Evolutionary conservation across 306 rosid species (phyloP).

Genomic region (Potentilla sterilis): DNA sequence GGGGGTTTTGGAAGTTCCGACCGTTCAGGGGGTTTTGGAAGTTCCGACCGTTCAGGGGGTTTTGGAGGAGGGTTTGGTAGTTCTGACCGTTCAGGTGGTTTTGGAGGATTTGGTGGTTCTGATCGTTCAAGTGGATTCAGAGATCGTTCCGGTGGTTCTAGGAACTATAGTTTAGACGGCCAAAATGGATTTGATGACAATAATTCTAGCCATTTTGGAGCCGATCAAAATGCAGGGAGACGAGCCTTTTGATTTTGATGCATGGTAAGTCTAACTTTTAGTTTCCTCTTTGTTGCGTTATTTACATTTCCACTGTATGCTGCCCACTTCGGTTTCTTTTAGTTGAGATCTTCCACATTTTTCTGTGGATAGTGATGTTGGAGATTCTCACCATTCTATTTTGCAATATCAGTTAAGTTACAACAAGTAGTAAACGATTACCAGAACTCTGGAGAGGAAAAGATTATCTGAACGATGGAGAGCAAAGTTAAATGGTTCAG

Average conservation of each 20-base stretch:
- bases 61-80: conserved; percentile 14
- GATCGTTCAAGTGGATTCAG: conserved; percentile 13
- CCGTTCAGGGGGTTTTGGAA: neutral
- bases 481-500: neutral
- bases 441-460: neutral
- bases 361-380: neutral
- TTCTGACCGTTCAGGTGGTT: conserved; percentile 5
- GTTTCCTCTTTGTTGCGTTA: neutral
- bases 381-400: neutral
- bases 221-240: conserved; percentile 9
- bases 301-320: neutral
- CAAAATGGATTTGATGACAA: conserved; percentile 2
- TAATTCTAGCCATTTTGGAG: conserved; percentile 17
- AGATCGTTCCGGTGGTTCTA: conserved; percentile 41
- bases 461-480: neutral
- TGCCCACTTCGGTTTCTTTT: neutral
- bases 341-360: neutral
- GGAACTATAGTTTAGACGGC: conserved; percentile 19
- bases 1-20: conserved; percentile 11
- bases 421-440: neutral
- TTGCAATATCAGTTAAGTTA: conserved; percentile 1
- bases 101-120: conserved; percentile 8
- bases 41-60: neutral
- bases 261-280: neutral
- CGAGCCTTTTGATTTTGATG: neutral